phyloP scores from a whole-genome alignment of 441 rosid species.

The Corymbia calophylla region DNA sequence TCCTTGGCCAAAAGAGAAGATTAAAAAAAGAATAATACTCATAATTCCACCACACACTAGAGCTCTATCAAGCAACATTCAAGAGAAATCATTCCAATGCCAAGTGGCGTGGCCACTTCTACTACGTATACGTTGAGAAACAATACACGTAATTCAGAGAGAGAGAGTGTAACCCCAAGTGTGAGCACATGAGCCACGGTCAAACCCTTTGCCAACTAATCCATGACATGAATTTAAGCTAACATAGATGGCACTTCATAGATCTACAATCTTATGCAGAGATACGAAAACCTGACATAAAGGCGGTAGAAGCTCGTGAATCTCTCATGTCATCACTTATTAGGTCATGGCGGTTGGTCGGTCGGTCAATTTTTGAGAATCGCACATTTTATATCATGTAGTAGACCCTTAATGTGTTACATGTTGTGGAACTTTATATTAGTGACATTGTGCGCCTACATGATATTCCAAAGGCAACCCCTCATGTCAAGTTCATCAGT shows the following conservation, averaged over 20 bases:
- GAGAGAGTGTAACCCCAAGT: not conserved
- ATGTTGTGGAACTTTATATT: not conserved
- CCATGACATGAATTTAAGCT: not conserved
- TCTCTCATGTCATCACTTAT: not conserved
- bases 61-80: not conserved
- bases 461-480: not conserved
- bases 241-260: not conserved
- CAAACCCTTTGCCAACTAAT: not conserved
- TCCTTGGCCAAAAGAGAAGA: not conserved
- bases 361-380: not conserved
- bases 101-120: not conserved
- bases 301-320: not conserved
- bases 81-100: not conserved
- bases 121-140: not conserved
- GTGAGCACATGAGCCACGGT: not conserved
- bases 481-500: not conserved
- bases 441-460: not conserved
- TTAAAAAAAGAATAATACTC: not conserved
- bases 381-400: not conserved
- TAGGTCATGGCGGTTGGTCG: not conserved
- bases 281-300: not conserved
- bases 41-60: not conserved
- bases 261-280: not conserved
- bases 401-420: not conserved
- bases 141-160: not conserved